Conservation (phyloP, 2,329 filamentous ascomycete species). For the Paecilomyces sp. region DNA sequence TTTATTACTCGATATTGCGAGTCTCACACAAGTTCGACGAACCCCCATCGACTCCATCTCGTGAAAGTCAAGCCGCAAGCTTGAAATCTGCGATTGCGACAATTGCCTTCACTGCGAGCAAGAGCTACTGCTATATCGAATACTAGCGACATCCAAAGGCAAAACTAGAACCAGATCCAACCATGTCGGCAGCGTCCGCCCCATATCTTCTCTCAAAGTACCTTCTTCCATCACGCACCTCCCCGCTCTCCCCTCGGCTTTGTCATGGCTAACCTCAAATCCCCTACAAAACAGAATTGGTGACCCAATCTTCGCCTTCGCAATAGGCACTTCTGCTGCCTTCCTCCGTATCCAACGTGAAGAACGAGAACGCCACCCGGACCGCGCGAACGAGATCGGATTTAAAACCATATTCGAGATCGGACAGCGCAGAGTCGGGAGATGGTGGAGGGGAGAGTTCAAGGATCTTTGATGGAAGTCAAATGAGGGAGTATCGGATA, state of each 20-base stretch:
- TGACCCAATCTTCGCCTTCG: constrained; percentile 49
- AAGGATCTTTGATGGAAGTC: constrained; percentile 15
- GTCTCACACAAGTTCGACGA: too few species aligned
- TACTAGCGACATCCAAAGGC: not conserved
- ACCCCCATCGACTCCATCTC: too few species aligned
- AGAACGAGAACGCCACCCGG: constrained; percentile 41
- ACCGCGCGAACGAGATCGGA: constrained; percentile 25
- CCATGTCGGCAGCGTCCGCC: constrained; percentile 14
- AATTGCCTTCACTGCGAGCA: too few species aligned
- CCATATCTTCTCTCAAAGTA: constrained; percentile 38
- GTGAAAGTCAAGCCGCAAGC: too few species aligned
- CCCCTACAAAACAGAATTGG: constrained; percentile 29
- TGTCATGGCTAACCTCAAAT: not conserved
- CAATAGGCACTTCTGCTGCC: constrained; percentile 48
- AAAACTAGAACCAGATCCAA: not conserved
- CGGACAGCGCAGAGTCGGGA: constrained; percentile 23
- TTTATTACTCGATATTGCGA: too few species aligned
- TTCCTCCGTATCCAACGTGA: constrained; percentile 48
- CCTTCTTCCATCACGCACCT: not conserved
- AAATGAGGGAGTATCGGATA: too few species aligned
- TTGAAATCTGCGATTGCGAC: too few species aligned
- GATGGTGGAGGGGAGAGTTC: constrained; percentile 37
- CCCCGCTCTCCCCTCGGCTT: constrained; percentile 4
- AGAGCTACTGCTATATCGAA: too few species aligned
- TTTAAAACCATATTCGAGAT: constrained; percentile 20